Evolutionary conservation across 2,329 filamentous ascomycete species (phyloP).

Genomic region (Xylaria sp.): DNA sequence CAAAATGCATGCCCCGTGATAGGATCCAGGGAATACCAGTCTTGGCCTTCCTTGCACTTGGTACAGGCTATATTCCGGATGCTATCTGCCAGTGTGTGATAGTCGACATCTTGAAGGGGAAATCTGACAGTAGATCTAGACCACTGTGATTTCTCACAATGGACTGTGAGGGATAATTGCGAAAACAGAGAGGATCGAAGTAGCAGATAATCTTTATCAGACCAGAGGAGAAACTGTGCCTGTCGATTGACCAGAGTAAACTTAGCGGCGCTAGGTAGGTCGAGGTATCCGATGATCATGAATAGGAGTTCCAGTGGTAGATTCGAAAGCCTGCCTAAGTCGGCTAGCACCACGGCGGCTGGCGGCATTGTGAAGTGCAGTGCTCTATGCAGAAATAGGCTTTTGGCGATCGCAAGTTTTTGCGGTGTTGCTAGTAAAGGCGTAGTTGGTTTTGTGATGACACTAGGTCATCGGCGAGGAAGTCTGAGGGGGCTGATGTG

Average conservation of each 20-base stretch:
- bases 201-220: conserved; percentile 17
- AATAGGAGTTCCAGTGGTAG: conserved; percentile 23
- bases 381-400: not conserved
- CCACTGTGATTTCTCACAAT: too few species aligned
- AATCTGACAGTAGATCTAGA: not conserved
- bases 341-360: conserved; percentile 17
- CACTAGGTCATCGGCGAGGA: too few species aligned
- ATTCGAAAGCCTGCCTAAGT: conserved; percentile 26
- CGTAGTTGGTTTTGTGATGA: too few species aligned
- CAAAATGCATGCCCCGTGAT: too few species aligned
- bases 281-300: conserved; percentile 16
- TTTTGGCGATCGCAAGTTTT: too few species aligned
- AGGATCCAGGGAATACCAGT: too few species aligned
- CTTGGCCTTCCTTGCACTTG: too few species aligned
- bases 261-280: conserved; percentile 19
- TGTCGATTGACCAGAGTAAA: conserved; percentile 26
- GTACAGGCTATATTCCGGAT: not conserved
- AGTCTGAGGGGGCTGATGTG: too few species aligned
- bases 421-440: too few species aligned
- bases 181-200: conserved; percentile 14
- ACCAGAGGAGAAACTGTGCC: conserved; percentile 28
- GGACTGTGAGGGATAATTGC: too few species aligned
- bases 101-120: conserved; percentile 8
- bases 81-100: conserved; percentile 6
- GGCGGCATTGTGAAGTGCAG: conserved; percentile 1